A percentile compares a stretch with the other conserved stretches of the same genome.
These are phyloP conservation scores for Tulasnella sp. DNA, from an alignment of 768 basidiomycete species.

Conservation along the genomic window DNA sequence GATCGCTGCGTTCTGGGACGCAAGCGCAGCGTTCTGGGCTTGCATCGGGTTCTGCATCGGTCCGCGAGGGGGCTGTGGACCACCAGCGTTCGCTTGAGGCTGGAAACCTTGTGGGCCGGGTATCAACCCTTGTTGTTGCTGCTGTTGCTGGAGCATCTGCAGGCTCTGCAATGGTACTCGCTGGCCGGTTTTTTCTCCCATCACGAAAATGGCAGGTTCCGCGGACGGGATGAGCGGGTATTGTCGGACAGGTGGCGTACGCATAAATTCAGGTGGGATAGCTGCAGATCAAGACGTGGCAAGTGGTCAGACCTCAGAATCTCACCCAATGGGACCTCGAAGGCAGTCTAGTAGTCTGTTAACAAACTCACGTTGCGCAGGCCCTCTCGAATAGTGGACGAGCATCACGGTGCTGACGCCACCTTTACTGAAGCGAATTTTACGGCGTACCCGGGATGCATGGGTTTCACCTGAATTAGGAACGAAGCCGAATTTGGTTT, in stretches of 20 bases:
- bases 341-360: constrained; percentile 16
- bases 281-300: constrained; percentile 41
- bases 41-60: constrained; percentile 20
- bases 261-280: constrained; percentile 51
- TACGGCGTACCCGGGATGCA: constrained; percentile 66
- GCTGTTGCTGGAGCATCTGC: neutral
- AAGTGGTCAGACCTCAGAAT: neutral
- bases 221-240: constrained; percentile 67
- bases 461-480: constrained; percentile 57
- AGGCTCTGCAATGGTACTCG: constrained; percentile 43
- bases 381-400: constrained; percentile 71
- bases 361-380: constrained; percentile 53
- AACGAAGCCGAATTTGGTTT: constrained; percentile 73
- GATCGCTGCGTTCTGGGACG: constrained; percentile 26
- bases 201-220: constrained; percentile 65
- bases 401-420: constrained; percentile 70
- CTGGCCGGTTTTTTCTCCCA: constrained; percentile 70
- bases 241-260: constrained; percentile 59
- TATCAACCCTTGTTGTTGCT: constrained; percentile 14
- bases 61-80: neutral
- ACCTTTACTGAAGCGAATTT: constrained; percentile 68
- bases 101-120: constrained; percentile 11
- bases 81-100: neutral
- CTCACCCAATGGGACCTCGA: neutral
- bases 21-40: constrained; percentile 23